These are phyloP conservation scores for Adiantum capillusveneris DNA, from an alignment of 75 land plant species.

Conservation along the genomic window DNA sequence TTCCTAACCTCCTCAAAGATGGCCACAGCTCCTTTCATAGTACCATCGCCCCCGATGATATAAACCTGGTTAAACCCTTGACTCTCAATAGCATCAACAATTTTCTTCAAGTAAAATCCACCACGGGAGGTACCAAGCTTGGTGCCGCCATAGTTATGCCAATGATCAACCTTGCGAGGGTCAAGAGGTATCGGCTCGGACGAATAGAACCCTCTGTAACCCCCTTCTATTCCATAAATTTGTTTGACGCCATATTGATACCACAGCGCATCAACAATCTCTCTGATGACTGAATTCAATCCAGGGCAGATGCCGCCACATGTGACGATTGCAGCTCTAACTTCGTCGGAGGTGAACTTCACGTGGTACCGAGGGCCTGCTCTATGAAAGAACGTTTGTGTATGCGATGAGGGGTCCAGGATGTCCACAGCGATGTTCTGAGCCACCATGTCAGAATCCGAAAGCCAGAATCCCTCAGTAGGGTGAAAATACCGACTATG, in stretches of 20 bases:
- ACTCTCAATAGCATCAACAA: slow-evolving; percentile 49
- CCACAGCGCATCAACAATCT: slow-evolving; percentile 79
- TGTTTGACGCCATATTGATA: slow-evolving; percentile 57
- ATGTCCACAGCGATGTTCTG: slow-evolving; percentile 44
- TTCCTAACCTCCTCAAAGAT: slow-evolving; percentile 50
- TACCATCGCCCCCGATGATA: slow-evolving; percentile 76
- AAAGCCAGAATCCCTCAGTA: slow-evolving; percentile 42
- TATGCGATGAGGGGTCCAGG: slow-evolving; percentile 5
- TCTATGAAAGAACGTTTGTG: slow-evolving; percentile 41
- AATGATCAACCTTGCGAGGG: slow-evolving; percentile 50
- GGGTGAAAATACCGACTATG: slow-evolving; percentile 44
- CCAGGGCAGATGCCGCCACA: slow-evolving; percentile 96
- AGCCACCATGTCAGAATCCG: slow-evolving; percentile 43
- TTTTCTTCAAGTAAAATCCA: slow-evolving; percentile 66
- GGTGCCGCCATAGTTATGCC: slow-evolving; percentile 69
- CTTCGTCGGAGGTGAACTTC: slow-evolving; percentile 34
- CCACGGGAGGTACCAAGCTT: slow-evolving; percentile 60
- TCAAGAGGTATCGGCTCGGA: slow-evolving; percentile 30
- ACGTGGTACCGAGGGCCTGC: slow-evolving; percentile 65
- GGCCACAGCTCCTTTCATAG: slow-evolving; percentile 67
- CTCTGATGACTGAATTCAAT: slow-evolving; percentile 80
- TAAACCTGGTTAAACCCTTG: slow-evolving; percentile 63
- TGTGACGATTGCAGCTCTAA: slow-evolving; percentile 74
- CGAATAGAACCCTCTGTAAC: slow-evolving; percentile 84
- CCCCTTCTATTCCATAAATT: slow-evolving; percentile 56